Conservation (phyloP, 768 basidiomycete species). For the Suillus decipiens region DNA sequence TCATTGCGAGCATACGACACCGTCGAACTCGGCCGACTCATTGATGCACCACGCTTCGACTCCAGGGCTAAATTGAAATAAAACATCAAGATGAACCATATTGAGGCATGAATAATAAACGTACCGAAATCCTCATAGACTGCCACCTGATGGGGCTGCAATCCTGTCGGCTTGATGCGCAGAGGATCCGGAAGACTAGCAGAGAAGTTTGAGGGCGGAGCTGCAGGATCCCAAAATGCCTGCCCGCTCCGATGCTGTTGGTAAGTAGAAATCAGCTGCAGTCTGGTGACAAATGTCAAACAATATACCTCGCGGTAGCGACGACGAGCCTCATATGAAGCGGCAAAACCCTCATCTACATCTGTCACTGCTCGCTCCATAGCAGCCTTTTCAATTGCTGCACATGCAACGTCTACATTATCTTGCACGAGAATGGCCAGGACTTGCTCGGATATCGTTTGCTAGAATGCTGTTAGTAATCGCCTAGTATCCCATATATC, state of each 20-base stretch:
- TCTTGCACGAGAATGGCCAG: constrained; percentile 81
- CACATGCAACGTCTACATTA: constrained; percentile 91
- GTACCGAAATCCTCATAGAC: constrained; percentile 96
- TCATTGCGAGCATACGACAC: constrained; percentile 62
- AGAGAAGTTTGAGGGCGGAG: constrained; percentile 69
- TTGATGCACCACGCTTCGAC: constrained; percentile 46
- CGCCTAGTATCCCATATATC: constrained; percentile 7
- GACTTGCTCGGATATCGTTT: constrained; percentile 81
- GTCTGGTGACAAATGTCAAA: not conserved
- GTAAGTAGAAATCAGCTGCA: constrained; percentile 12
- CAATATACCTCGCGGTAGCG: constrained; percentile 79
- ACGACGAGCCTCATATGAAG: constrained; percentile 81
- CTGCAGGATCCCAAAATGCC: constrained; percentile 88
- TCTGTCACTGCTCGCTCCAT: constrained; percentile 95
- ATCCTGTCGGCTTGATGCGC: constrained; percentile 78
- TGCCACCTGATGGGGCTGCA: constrained; percentile 77
- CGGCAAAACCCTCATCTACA: constrained; percentile 85
- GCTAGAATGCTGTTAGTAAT: constrained; percentile 33
- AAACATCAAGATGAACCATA: constrained; percentile 14
- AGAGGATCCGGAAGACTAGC: constrained; percentile 83
- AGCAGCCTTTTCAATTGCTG: constrained; percentile 94
- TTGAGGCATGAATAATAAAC: constrained; percentile 16
- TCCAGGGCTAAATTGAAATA: constrained; percentile 46
- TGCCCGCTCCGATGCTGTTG: constrained; percentile 63
- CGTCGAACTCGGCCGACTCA: constrained; percentile 72